Evolutionary conservation across 441 rosid genomes (phyloP).

Genomic region (Breynia disticha): DNA sequence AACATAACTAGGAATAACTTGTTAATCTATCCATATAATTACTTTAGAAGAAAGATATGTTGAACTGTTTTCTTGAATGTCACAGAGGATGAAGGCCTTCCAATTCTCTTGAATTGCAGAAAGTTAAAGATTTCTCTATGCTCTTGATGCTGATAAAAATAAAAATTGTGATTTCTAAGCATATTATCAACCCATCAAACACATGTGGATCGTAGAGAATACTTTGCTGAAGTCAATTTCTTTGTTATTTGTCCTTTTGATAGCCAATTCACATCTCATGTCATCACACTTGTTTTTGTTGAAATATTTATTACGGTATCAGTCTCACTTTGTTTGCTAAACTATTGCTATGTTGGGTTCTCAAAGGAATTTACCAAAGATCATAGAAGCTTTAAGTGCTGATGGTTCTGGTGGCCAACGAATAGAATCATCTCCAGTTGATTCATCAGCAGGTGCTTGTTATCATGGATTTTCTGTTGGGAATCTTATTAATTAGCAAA

Average conservation of each 20-base stretch:
- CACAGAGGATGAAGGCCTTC: neutral
- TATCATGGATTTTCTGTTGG: too few relatives aligned
- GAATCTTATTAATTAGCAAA: too few relatives aligned
- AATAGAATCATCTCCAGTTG: slow-evolving; percentile 52
- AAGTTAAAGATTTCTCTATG: neutral
- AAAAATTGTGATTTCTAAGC: neutral
- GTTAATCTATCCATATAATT: too few relatives aligned
- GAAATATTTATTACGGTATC: neutral
- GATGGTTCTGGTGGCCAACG: slow-evolving; percentile 82
- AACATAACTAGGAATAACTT: neutral
- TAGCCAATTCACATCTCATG: neutral
- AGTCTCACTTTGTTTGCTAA: neutral
- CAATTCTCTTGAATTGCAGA: neutral
- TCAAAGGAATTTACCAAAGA: slow-evolving; percentile 63
- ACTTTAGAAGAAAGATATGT: neutral
- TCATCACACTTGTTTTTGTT: neutral
- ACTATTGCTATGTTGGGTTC: slow-evolving; percentile 8
- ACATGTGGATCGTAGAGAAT: too few relatives aligned
- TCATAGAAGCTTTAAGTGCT: slow-evolving; percentile 60
- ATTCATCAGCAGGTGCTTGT: slow-evolving; percentile 58
- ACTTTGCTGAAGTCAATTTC: too few relatives aligned
- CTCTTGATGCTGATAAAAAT: neutral
- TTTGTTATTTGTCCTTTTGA: too few relatives aligned
- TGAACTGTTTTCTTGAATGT: neutral
- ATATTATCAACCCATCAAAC: neutral